Percentiles rank a stretch among this genome's conserved stretches.
Evolutionary conservation across 208 protist genomes (phyloP).

Genomic region (Acanthamoeba culbertsoni): DNA sequence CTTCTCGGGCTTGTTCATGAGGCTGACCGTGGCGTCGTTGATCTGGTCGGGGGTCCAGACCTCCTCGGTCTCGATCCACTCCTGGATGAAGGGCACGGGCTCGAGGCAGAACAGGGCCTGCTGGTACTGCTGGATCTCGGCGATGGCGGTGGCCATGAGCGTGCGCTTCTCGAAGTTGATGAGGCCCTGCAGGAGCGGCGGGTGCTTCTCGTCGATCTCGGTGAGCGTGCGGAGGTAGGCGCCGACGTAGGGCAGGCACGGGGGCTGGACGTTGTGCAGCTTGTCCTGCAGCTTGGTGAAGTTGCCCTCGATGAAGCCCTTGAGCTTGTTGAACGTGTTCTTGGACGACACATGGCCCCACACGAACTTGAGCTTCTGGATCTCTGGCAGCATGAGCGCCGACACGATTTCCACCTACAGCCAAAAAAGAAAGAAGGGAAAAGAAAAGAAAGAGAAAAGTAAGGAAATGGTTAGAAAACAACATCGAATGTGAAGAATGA

Average conservation of each 20-base stretch:
- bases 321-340: conserved; percentile 49
- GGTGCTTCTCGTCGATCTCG: not conserved
- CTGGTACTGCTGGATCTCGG: not conserved
- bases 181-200: not conserved
- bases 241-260: not conserved
- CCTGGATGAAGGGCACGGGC: conserved; percentile 6
- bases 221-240: not conserved
- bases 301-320: not conserved
- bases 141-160: not conserved
- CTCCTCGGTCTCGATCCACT: conserved; percentile 26
- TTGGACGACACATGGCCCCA: conserved; percentile 29
- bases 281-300: conserved; percentile 36
- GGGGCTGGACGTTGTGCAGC: conserved; percentile 36
- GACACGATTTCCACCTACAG: conserved; percentile 28
- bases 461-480: not conserved
- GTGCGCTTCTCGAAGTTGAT: conserved; percentile 45
- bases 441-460: not conserved
- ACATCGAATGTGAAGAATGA: not conserved
- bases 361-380: conserved; percentile 37
- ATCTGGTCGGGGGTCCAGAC: not conserved
- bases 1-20: conserved; percentile 25
- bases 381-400: not conserved
- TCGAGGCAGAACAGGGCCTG: conserved; percentile 25
- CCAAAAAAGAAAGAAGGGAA: too few relatives aligned
- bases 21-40: not conserved